Evolutionary conservation across 2,329 filamentous ascomycete species (phyloP).

Genomic region (Alternaria metachromatica): DNA sequence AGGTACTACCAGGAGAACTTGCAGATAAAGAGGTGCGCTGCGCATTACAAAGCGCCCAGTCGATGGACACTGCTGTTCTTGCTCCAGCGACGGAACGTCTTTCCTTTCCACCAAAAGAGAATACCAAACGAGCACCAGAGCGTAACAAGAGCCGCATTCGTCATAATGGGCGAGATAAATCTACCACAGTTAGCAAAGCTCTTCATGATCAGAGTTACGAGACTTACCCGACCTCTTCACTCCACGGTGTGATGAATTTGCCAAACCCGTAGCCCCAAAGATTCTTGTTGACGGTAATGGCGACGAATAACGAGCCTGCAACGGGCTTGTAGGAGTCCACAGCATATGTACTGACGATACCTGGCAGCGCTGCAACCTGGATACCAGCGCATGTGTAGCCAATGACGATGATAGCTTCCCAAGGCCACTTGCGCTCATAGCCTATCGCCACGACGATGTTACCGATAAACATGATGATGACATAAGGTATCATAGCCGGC

Average conservation of each 20-base stretch:
- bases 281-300: conserved; percentile 70
- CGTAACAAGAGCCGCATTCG: conserved; percentile 61
- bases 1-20: not conserved
- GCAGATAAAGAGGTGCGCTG: not conserved
- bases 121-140: conserved; percentile 63
- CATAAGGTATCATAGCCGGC: conserved; percentile 63
- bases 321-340: conserved; percentile 71
- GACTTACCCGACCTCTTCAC: conserved; percentile 53
- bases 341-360: conserved; percentile 65
- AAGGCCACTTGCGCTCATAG: conserved; percentile 61
- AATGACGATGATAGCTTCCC: conserved; percentile 64
- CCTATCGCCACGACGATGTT: conserved; percentile 64
- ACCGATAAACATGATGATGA: conserved; percentile 63
- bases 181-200: conserved; percentile 16
- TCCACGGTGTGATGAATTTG: conserved; percentile 63
- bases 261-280: conserved; percentile 67
- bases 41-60: conserved; percentile 3
- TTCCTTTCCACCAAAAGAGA: conserved; percentile 65
- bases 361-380: conserved; percentile 66
- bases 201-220: not conserved
- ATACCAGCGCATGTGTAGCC: conserved; percentile 65
- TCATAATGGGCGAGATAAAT: conserved; percentile 64
- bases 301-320: conserved; percentile 65
- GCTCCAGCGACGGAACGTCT: conserved; percentile 64
- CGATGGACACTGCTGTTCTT: conserved; percentile 62